These are phyloP conservation scores for Candida gigantensis DNA, from an alignment of 1,139 yeast genomes.

Conservation along the genomic window DNA sequence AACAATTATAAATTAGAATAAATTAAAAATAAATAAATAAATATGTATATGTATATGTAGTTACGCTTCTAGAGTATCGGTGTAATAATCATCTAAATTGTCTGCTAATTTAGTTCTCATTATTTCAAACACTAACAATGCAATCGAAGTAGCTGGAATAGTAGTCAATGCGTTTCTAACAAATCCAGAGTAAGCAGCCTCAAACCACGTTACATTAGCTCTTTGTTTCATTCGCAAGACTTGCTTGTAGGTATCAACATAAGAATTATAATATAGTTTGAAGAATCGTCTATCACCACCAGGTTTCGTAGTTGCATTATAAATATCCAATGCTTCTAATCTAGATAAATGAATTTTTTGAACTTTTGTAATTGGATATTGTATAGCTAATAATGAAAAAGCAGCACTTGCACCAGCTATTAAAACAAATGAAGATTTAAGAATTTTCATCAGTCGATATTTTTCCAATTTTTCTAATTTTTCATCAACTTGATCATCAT, in stretches of 20 bases:
- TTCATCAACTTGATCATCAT: constrained; percentile 32
- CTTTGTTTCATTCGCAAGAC: constrained; percentile 54
- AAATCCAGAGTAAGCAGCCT: constrained; percentile 79
- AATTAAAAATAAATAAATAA: constrained; percentile 9
- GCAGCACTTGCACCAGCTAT: constrained; percentile 94
- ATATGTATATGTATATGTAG: constrained; percentile 5
- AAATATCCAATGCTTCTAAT: constrained; percentile 76
- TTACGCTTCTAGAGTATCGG: constrained; percentile 16
- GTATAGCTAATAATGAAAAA: constrained; percentile 69
- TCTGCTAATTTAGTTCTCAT: constrained; percentile 57
- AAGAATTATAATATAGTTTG: constrained; percentile 64
- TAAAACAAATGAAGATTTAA: constrained; percentile 71
- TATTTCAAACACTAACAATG: constrained; percentile 80
- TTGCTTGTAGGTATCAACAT: constrained; percentile 68
- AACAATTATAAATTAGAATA: constrained; percentile 11
- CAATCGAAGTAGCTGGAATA: constrained; percentile 86
- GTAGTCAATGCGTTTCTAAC: constrained; percentile 69
- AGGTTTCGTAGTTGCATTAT: constrained; percentile 47
- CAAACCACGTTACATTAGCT: constrained; percentile 57
- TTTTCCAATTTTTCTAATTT: constrained; percentile 33
- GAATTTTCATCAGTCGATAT: constrained; percentile 46
- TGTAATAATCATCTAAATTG: constrained; percentile 25
- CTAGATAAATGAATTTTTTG: constrained; percentile 80
- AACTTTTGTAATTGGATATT: constrained; percentile 77
- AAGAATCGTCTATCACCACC: constrained; percentile 36